Percentiles rank a stretch among this genome's conserved stretches.
phyloP scores from a whole-genome alignment of 23 red algal genomes.

The Gracilaria caudata region DNA sequence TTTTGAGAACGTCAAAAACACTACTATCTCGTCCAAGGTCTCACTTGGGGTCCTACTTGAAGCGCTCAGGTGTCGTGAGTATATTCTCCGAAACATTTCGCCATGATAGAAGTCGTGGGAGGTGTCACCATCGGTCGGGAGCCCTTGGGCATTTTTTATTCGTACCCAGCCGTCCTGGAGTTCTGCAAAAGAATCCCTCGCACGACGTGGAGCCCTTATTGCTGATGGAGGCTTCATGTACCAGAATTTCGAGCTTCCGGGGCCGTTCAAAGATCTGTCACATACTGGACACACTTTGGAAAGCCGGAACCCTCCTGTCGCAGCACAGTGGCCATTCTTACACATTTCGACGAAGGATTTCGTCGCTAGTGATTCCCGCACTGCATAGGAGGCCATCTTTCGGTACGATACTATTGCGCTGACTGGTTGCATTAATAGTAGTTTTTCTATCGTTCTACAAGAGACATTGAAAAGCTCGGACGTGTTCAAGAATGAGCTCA shows the following conservation, averaged over 20 bases:
- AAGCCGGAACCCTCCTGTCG: neutral
- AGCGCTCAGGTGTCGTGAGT: no score
- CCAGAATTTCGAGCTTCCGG: neutral
- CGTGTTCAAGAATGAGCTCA: neutral
- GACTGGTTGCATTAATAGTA: neutral
- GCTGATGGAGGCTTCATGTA: conserved; percentile 2
- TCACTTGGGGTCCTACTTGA: no score
- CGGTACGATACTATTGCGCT: neutral
- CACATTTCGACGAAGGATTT: neutral
- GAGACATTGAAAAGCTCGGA: neutral
- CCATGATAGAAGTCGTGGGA: no score
- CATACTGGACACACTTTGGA: neutral
- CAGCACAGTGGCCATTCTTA: neutral
- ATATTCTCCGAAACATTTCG: no score
- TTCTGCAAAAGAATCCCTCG: no score
- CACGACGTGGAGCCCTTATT: neutral
- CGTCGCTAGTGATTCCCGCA: neutral
- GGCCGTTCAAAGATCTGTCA: neutral
- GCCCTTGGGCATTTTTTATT: no score
- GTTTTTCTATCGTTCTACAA: neutral
- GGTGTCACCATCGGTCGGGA: no score
- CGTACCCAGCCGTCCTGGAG: no score
- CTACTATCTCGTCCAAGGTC: no score
- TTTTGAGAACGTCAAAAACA: no score
- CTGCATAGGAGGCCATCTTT: neutral